These are phyloP conservation scores for Talaromyces amestolkiae DNA, from an alignment of 2,329 filamentous ascomycete species.

Conservation along the genomic window DNA sequence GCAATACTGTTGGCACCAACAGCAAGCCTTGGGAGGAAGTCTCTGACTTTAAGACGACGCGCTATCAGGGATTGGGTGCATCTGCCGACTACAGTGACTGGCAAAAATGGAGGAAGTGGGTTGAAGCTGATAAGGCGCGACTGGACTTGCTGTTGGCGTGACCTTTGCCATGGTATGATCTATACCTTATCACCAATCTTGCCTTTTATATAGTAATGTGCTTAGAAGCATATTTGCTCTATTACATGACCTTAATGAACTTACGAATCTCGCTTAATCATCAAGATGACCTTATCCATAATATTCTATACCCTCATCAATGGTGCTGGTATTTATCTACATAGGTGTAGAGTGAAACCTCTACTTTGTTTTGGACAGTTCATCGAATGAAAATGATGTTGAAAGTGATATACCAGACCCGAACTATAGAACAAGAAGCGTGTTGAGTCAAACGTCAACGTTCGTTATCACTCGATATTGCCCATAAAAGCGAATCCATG, in stretches of 20 bases:
- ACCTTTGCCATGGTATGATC: not conserved
- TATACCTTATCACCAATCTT: not conserved
- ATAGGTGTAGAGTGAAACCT: not conserved
- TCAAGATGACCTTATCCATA: not conserved
- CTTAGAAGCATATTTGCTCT: not conserved
- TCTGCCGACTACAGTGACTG: conserved; percentile 70
- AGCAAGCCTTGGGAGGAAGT: conserved; percentile 68
- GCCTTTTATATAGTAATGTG: not conserved
- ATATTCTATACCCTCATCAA: not conserved
- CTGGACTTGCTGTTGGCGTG: conserved; percentile 8
- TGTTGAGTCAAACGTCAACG: not conserved
- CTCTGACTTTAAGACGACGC: conserved; percentile 68
- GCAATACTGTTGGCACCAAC: conserved; percentile 10
- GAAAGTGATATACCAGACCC: not conserved
- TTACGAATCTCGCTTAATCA: not conserved
- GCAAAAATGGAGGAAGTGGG: conserved; percentile 76
- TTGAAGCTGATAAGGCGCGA: conserved; percentile 28
- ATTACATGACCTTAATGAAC: conserved; percentile 2
- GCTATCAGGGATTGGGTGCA: conserved; percentile 83
- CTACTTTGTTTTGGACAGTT: not conserved
- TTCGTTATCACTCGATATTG: not conserved
- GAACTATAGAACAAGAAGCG: not conserved
- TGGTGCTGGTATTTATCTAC: not conserved
- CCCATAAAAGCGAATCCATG: not conserved
- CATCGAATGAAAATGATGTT: not conserved